A percentile compares a stretch with the other conserved stretches of the same genome.
Evolutionary conservation across 371 early-diverging fungal genomes (phyloP).

Genomic region (Syncephalastrum racemosum): DNA sequence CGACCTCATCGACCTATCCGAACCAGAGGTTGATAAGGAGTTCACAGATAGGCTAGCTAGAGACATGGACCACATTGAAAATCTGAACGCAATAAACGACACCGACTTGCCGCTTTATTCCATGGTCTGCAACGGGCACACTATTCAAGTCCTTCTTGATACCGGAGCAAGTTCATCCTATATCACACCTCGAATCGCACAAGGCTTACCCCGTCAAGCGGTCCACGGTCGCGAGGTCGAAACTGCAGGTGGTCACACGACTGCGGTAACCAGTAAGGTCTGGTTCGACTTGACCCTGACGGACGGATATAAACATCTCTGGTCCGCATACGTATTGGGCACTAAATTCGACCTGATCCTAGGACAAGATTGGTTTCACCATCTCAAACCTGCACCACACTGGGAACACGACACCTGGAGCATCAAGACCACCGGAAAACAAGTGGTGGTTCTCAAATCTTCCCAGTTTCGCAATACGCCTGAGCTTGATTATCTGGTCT

Average conservation of each 20-base stretch:
- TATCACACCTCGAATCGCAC: background rate
- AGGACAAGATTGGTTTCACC: constrained; percentile 9
- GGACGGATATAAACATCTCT: no score
- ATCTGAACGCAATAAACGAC: constrained; percentile 7
- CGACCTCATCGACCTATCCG: constrained; percentile 3
- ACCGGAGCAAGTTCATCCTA: constrained; percentile 8
- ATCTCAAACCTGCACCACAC: constrained; percentile 8
- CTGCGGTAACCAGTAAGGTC: no score
- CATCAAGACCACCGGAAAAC: no score
- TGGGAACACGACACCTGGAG: no score
- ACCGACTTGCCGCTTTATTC: constrained; percentile 3
- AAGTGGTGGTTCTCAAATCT: no score
- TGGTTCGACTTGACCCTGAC: no score
- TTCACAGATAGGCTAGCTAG: no score
- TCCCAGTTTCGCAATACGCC: no score
- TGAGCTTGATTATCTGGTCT: no score
- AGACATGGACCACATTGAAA: background rate
- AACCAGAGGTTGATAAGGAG: background rate
- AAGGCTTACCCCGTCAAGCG: background rate
- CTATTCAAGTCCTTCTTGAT: no score
- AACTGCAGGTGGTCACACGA: background rate
- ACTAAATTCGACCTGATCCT: constrained; percentile 15
- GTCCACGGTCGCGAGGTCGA: no score
- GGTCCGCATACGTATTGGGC: constrained; percentile 4
- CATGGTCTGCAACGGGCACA: constrained; percentile 7